Evolutionary conservation across 306 rosid species (phyloP).

Genomic region (Pyrus pyrifolia): DNA sequence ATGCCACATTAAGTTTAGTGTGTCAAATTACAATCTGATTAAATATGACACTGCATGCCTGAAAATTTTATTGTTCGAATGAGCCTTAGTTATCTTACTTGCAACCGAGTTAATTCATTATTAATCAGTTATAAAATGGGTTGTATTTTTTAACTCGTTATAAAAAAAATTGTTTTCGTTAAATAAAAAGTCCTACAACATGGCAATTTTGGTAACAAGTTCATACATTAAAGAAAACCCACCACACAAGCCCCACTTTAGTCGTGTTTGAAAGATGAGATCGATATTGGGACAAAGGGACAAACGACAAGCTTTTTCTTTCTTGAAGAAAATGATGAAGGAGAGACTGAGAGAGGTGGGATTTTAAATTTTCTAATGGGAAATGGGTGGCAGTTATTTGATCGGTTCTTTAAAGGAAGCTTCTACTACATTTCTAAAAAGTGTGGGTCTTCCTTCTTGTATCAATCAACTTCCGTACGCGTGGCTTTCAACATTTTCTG

Average conservation of each 20-base stretch:
- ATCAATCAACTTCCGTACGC: slow-evolving; percentile 12
- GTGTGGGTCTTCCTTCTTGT: background rate
- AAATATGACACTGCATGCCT: too few species aligned
- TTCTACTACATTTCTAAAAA: slow-evolving; percentile 32
- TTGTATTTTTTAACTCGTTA: background rate
- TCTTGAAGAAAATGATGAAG: slow-evolving; percentile 19
- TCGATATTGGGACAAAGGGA: background rate
- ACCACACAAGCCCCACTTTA: background rate
- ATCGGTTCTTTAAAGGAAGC: slow-evolving; percentile 30
- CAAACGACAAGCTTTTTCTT: slow-evolving; percentile 17
- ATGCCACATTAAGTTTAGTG: too few species aligned
- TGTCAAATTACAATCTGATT: background rate
- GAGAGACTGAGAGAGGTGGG: background rate
- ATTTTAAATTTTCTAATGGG: background rate
- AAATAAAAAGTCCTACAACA: background rate
- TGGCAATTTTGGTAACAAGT: background rate
- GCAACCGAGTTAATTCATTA: background rate
- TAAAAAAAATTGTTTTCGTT: background rate
- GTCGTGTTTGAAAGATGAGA: slow-evolving; percentile 7
- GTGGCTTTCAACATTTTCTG: slow-evolving; percentile 28
- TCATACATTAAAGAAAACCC: background rate
- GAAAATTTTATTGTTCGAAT: too few species aligned
- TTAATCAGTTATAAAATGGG: background rate
- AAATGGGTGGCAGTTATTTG: slow-evolving; percentile 14
- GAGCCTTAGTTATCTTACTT: background rate